Evolutionary conservation across 805 yeast genomes (phyloP).

Genomic region (Metschnikowia picachoensis): DNA sequence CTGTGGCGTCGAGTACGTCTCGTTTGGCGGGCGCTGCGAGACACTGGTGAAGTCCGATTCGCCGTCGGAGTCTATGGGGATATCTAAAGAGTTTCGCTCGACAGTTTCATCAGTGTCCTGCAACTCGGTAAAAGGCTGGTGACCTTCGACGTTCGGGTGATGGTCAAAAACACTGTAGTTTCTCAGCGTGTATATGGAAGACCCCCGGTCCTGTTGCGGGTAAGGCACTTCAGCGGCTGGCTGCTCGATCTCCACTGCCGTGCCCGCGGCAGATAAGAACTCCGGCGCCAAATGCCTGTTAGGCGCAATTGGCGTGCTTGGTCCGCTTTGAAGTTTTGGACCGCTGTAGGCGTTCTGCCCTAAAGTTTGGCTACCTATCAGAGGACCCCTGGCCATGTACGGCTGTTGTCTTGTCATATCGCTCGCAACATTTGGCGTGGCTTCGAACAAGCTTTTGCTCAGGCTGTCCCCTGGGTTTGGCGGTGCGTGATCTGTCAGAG

Average conservation of each 20-base stretch:
- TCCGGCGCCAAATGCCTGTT: conserved; percentile 32
- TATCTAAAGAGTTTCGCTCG: conserved; percentile 11
- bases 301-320: conserved; percentile 31
- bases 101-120: conserved; percentile 18
- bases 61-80: conserved; percentile 31
- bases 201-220: conserved; percentile 20
- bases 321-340: conserved; percentile 28
- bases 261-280: conserved; percentile 26
- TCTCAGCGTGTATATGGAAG: conserved; percentile 19
- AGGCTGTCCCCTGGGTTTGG: conserved; percentile 4
- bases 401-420: conserved; percentile 26
- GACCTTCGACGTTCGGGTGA: conserved; percentile 44
- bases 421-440: conserved; percentile 30
- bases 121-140: conserved; percentile 42
- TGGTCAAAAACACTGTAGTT: conserved; percentile 39
- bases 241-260: conserved; percentile 20
- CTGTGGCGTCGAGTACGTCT: conserved; percentile 22
- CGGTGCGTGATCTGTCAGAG: conserved; percentile 1
- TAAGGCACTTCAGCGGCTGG: conserved; percentile 20
- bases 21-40: conserved; percentile 72
- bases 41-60: conserved; percentile 75
- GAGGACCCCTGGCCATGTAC: conserved; percentile 2
- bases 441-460: conserved; percentile 26
- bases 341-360: conserved; percentile 5
- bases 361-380: background rate